These are phyloP conservation scores for Pezicula rhizophila DNA, from an alignment of 2,329 filamentous ascomycete genomes.

Conservation along the genomic window DNA sequence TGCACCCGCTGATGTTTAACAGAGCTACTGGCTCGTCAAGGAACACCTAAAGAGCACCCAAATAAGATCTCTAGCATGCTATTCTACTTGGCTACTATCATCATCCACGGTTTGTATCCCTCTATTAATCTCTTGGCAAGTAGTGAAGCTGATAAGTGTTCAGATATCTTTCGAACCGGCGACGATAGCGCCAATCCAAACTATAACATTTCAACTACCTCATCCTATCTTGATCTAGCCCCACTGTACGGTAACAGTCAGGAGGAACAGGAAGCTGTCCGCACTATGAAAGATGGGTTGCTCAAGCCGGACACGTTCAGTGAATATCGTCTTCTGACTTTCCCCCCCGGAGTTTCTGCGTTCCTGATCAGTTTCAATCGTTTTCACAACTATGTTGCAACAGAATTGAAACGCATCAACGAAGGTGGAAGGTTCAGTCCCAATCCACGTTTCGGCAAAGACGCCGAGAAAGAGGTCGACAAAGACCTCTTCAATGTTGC, in stretches of 20 bases:
- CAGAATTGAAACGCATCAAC: slow-evolving; percentile 73
- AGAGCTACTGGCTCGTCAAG: slow-evolving; percentile 43
- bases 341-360: slow-evolving; percentile 63
- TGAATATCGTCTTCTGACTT: slow-evolving; percentile 60
- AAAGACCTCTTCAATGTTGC: slow-evolving; percentile 73
- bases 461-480: slow-evolving; percentile 61
- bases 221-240: slow-evolving; percentile 4
- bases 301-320: slow-evolving; percentile 66
- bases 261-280: slow-evolving; percentile 36
- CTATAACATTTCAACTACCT: slow-evolving; percentile 8
- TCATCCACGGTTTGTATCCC: slow-evolving; percentile 35
- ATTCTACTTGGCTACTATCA: slow-evolving; percentile 67
- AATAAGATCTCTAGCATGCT: slow-evolving; percentile 65
- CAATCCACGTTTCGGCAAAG: slow-evolving; percentile 40
- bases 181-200: slow-evolving; percentile 35
- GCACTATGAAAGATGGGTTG: slow-evolving; percentile 61
- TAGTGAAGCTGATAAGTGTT: neutral
- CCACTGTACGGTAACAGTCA: slow-evolving; percentile 4
- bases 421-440: slow-evolving; percentile 66
- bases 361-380: slow-evolving; percentile 69
- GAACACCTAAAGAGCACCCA: slow-evolving; percentile 51
- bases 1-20: neutral
- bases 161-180: slow-evolving; percentile 35
- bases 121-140: neutral
- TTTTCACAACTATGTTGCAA: slow-evolving; percentile 82